Base-by-base conservation (phyloP, 2,329 filamentous ascomycete genomes). In the Tolypocladium endophyticum region DNA sequence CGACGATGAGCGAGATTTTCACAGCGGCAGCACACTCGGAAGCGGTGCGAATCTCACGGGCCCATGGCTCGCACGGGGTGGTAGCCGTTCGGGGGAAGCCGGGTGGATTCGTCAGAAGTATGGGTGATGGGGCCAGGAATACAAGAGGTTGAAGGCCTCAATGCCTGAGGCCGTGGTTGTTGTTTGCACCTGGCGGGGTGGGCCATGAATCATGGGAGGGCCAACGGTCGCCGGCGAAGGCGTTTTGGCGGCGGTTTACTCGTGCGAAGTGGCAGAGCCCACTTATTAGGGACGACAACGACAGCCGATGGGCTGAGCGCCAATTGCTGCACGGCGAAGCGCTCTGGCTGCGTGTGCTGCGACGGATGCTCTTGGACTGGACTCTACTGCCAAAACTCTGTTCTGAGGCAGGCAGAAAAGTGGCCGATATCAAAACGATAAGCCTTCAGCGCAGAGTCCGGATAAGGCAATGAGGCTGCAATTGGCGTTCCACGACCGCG, bases 21-120 rank as follows among this genome's bases (percentile, higher is more conserved):
- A 70, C 65, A 59, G 57, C 60, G 58, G 56, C 61, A 60, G 61
- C 57, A 56, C 57, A 56, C 14, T 20, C 60, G 61, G 55, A 59
- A 61, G 61, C 59, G 63, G 71, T 71, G 70, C 61, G 63, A 69
- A 72, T 71, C 58, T 66, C 36, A 57, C 61, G 63, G 64, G 55
- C 55, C 61, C 36, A 59, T 36, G 28, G 25, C 35, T 61, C 59
- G 65, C 68, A 71, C 66, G 64, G 65, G 60, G 62, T 66, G 59
- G 59, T 68, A 68, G 67, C 67, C 68, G 63, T 50, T 69, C 71
- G 70, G 71, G 63, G 68, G 71, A 71, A 73, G 62, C 66, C 70
- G 70, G 71, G 71, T 73, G 70, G 70, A 63, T 64, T 67, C 65
- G 57, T 58, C 61, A 67, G 64, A 57, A 61, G 63, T 61, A 67